These are phyloP conservation scores for Phytophthora cryptogea DNA, from an alignment of 352 stramenopile genomes.

Conservation along the genomic window DNA sequence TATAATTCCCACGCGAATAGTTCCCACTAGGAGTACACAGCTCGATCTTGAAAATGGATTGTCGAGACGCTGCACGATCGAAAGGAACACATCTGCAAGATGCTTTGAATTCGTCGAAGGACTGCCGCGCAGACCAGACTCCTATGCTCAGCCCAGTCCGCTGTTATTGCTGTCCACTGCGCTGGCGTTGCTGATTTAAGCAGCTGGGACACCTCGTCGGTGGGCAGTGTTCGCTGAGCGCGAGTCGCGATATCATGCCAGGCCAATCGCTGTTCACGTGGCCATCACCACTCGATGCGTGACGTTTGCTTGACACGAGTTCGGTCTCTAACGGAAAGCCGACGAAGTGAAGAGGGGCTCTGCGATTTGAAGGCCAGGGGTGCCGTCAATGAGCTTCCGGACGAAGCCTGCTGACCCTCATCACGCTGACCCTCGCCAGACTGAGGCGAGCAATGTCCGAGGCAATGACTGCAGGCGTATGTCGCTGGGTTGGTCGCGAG, in stretches of 20 bases:
- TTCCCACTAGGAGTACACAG: neutral
- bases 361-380: constrained; percentile 8
- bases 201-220: constrained; percentile 18
- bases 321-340: neutral
- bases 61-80: constrained; percentile 20
- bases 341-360: constrained; percentile 5
- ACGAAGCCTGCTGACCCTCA: neutral
- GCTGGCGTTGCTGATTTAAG: constrained; percentile 33
- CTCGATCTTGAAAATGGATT: constrained; percentile 26
- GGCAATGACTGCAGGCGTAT: constrained; percentile 7
- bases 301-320: constrained; percentile 1
- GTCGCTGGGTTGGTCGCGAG: neutral
- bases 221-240: constrained; percentile 10
- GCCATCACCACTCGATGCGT: neutral
- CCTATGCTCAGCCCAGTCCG: neutral
- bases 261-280: constrained; percentile 11
- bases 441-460: constrained; percentile 3
- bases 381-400: constrained; percentile 1
- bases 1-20: neutral
- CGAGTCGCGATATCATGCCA: constrained; percentile 3
- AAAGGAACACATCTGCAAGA: too few species aligned
- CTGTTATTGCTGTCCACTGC: neutral
- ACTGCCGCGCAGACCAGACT: constrained; percentile 2
- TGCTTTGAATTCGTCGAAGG: constrained; percentile 4
- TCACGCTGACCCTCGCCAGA: neutral